These are phyloP conservation scores for Penicillium waksmanii DNA, from an alignment of 495 filamentous ascomycete genomes.

Conservation along the genomic window DNA sequence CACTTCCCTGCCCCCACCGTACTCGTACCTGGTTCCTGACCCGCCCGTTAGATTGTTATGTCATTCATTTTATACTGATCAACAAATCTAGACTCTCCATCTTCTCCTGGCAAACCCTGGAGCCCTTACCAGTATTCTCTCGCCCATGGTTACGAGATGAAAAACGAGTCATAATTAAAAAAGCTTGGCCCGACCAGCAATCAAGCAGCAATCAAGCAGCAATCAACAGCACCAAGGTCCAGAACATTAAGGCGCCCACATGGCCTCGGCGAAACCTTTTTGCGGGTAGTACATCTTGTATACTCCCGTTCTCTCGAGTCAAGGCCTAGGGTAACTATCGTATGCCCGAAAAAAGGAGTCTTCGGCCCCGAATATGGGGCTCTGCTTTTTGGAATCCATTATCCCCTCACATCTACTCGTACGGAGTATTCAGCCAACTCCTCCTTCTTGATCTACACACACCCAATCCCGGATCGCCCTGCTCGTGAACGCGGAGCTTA, in stretches of 20 bases:
- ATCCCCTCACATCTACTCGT: neutral
- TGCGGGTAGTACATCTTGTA: neutral
- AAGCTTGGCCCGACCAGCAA: constrained; percentile 21
- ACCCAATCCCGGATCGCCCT: neutral
- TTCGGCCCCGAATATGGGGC: constrained; percentile 2
- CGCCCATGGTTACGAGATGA: constrained; percentile 8
- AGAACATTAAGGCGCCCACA: constrained; percentile 3
- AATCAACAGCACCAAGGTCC: constrained; percentile 18
- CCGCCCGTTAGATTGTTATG: constrained; percentile 6
- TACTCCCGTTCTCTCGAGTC: neutral
- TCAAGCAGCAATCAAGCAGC: constrained; percentile 8
- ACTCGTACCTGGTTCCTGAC: constrained; percentile 9
- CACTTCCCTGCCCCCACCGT: neutral
- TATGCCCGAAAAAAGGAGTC: constrained; percentile 4
- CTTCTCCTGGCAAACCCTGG: neutral
- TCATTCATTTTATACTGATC: constrained; percentile 20
- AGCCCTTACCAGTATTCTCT: neutral
- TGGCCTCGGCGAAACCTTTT: constrained; percentile 14
- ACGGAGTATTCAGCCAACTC: neutral
- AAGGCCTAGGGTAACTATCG: neutral
- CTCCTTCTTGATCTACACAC: constrained; percentile 2
- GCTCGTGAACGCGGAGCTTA: neutral
- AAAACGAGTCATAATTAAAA: constrained; percentile 8
- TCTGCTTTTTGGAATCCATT: constrained; percentile 1
- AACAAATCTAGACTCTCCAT: constrained; percentile 15